phyloP scores from a whole-genome alignment of 768 basidiomycete genomes.

The Tricholoma matsutake region DNA sequence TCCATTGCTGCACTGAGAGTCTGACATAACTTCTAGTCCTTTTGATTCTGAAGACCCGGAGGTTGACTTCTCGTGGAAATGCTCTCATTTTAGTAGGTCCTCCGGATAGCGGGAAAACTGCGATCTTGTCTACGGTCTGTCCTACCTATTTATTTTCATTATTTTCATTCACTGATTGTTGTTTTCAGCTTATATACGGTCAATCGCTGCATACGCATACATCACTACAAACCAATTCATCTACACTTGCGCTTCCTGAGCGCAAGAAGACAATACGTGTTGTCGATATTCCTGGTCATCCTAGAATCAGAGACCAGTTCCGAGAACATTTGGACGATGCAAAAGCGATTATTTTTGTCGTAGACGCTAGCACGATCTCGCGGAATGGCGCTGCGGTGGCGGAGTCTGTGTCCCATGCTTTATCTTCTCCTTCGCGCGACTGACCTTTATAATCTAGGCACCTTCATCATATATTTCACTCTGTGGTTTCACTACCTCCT shows the following conservation, averaged over 20 bases:
- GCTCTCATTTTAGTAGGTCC: constrained; percentile 74
- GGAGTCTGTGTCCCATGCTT: constrained; percentile 53
- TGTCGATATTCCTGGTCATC: constrained; percentile 84
- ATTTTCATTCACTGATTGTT: not conserved
- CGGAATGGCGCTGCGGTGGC: constrained; percentile 73
- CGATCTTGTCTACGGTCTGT: constrained; percentile 68
- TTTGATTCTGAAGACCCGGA: constrained; percentile 40
- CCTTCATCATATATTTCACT: constrained; percentile 68
- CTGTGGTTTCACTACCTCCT: constrained; percentile 69
- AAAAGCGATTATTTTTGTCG: constrained; percentile 71
- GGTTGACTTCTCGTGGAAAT: constrained; percentile 48
- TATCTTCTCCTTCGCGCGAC: not conserved
- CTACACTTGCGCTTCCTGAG: constrained; percentile 41
- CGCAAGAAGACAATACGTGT: constrained; percentile 47
- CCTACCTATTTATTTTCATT: not conserved
- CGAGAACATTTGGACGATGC: constrained; percentile 59
- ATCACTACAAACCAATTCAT: constrained; percentile 72
- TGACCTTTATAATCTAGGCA: constrained; percentile 44
- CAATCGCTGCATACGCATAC: constrained; percentile 67
- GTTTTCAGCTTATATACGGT: constrained; percentile 59
- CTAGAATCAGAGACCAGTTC: constrained; percentile 74
- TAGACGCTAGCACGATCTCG: constrained; percentile 76
- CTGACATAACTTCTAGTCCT: constrained; percentile 32
- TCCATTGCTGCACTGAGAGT: not conserved
- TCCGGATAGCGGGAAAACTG: constrained; percentile 78